phyloP scores from a whole-genome alignment of 116 monocot species.

The Zostera marina region DNA sequence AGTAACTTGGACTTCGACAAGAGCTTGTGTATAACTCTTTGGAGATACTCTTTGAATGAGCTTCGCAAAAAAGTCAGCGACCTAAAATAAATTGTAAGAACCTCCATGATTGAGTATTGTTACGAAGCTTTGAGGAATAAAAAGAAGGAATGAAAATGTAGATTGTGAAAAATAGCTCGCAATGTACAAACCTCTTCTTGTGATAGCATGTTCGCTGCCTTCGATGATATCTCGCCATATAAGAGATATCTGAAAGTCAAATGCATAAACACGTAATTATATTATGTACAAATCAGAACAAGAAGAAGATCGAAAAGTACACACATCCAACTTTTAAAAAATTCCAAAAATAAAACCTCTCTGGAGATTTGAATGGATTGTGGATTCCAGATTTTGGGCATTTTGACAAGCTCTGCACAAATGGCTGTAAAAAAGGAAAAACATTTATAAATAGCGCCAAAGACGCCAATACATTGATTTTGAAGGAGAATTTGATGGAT shows the following conservation, averaged over 20 bases:
- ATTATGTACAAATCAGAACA: background rate
- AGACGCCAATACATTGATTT: no score
- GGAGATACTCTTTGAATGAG: constrained; percentile 96
- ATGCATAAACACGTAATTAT: background rate
- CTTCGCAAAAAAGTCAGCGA: constrained; percentile 73
- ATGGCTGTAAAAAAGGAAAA: constrained; percentile 44
- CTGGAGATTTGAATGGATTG: constrained; percentile 73
- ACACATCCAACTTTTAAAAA: background rate
- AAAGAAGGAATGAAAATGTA: background rate
- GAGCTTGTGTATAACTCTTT: constrained; percentile 79
- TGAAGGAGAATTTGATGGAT: background rate
- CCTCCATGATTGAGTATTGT: background rate
- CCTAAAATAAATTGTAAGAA: constrained; percentile 18
- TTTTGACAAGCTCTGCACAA: constrained; percentile 61
- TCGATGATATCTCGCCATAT: constrained; percentile 79
- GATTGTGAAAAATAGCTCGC: background rate
- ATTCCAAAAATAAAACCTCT: constrained; percentile 42
- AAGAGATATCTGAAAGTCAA: constrained; percentile 49
- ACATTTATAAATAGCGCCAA: background rate
- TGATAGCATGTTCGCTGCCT: constrained; percentile 75
- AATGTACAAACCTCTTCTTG: constrained; percentile 41
- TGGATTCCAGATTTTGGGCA: constrained; percentile 96
- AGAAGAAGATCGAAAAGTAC: background rate
- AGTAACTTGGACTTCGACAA: constrained; percentile 68
- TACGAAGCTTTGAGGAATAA: background rate